phyloP scores from a whole-genome alignment of 2,329 filamentous ascomycete genomes.

The Sclerotinia trifoliorum region DNA sequence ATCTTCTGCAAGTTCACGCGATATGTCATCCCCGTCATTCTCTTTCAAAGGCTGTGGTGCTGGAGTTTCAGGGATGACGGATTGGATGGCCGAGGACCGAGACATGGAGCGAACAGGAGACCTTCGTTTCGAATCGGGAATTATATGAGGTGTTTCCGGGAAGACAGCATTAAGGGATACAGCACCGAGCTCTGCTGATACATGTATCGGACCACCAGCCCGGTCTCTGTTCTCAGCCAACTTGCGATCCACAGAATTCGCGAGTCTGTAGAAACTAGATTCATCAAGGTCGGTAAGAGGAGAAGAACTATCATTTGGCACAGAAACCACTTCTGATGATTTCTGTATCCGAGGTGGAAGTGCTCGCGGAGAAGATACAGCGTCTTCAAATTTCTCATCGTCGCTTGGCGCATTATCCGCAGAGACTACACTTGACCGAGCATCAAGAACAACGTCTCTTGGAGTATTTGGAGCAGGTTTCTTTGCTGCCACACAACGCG shows the following conservation, averaged over 20 bases:
- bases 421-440: constrained; percentile 46
- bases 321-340: background rate
- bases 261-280: constrained; percentile 35
- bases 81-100: constrained; percentile 28
- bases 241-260: constrained; percentile 1
- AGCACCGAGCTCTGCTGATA: background rate
- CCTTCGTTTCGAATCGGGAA: too few relatives aligned
- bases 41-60: constrained; percentile 14
- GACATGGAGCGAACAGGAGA: background rate
- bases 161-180: background rate
- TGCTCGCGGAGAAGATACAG: constrained; percentile 31
- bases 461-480: constrained; percentile 23
- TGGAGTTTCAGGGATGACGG: constrained; percentile 36
- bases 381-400: constrained; percentile 35
- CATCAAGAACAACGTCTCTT: constrained; percentile 46
- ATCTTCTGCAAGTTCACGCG: constrained; percentile 21
- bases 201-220: background rate
- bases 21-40: background rate
- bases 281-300: constrained; percentile 36
- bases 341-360: constrained; percentile 1
- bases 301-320: constrained; percentile 23
- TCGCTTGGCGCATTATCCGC: constrained; percentile 30
- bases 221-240: background rate
- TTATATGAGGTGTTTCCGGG: background rate
- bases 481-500: background rate